phyloP scores from a whole-genome alignment of 257 asterid genomes.

The Nicotiana noctiflora region DNA sequence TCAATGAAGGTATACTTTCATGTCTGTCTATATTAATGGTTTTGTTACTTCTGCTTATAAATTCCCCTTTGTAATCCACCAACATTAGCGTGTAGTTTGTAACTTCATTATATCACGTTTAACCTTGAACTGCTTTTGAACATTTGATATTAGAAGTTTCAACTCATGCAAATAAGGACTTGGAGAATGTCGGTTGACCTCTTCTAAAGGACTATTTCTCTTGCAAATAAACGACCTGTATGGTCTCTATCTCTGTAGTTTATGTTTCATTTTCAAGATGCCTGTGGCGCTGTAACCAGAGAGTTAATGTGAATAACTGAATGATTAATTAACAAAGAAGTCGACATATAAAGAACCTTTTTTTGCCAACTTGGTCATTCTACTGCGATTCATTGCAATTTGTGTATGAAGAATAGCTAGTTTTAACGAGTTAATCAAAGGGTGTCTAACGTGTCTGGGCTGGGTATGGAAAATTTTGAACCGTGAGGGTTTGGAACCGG shows the following conservation, averaged over 20 bases:
- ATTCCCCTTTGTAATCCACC: neutral
- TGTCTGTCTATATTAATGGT: neutral
- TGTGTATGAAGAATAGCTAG: neutral
- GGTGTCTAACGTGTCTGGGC: too few relatives aligned
- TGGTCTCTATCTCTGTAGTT: neutral
- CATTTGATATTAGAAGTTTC: neutral
- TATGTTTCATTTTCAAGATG: neutral
- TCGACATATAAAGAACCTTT: neutral
- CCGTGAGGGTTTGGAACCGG: too few relatives aligned
- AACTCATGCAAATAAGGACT: neutral
- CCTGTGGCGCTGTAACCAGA: neutral
- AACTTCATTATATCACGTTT: neutral
- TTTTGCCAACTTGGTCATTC: neutral
- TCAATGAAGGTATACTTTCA: constrained; percentile 26
- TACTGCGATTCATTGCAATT: neutral
- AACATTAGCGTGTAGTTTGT: neutral
- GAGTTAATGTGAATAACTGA: neutral
- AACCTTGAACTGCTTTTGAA: neutral
- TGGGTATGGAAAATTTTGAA: too few relatives aligned
- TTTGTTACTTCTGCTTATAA: neutral
- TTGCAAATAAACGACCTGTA: neutral
- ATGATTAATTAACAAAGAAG: neutral
- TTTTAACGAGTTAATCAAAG: neutral
- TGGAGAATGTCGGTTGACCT: neutral
- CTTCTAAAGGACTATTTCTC: neutral